These are phyloP conservation scores for Nematocida displodere DNA, from an alignment of 371 early-diverging fungal genomes.

Conservation along the genomic window DNA sequence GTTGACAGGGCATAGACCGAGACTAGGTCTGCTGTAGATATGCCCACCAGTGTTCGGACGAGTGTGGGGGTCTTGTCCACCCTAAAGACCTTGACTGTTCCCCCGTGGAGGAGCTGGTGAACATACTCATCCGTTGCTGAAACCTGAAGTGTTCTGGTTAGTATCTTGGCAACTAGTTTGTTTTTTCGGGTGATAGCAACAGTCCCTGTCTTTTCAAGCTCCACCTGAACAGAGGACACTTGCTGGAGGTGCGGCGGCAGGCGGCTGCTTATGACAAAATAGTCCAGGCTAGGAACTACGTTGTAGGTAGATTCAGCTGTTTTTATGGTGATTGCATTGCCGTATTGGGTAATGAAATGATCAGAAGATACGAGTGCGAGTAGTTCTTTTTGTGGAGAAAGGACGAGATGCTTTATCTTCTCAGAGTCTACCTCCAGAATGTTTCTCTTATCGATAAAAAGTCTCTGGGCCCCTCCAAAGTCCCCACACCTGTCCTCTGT, in stretches of 20 bases:
- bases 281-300: too few species aligned
- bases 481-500: too few species aligned
- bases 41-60: not conserved
- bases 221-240: not conserved
- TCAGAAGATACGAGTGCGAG: too few species aligned
- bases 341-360: too few species aligned
- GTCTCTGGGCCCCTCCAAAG: too few species aligned
- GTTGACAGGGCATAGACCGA: conserved; percentile 9
- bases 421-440: too few species aligned
- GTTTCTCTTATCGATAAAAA: too few species aligned
- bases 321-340: too few species aligned
- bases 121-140: not conserved
- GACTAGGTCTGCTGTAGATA: not conserved
- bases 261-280: too few species aligned
- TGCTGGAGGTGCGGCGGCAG: not conserved
- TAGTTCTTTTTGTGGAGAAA: too few species aligned
- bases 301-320: too few species aligned
- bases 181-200: not conserved
- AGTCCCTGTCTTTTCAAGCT: not conserved
- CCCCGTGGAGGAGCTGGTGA: not conserved
- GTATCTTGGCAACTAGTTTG: not conserved
- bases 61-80: not conserved
- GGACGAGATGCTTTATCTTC: too few species aligned
- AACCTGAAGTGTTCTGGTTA: not conserved
- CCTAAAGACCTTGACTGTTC: conserved; percentile 6